Evolutionary conservation across 352 stramenopile genomes (phyloP), one percentile per base, ranked within the genome.

Genomic region (Globisporangium nagaii): DNA sequence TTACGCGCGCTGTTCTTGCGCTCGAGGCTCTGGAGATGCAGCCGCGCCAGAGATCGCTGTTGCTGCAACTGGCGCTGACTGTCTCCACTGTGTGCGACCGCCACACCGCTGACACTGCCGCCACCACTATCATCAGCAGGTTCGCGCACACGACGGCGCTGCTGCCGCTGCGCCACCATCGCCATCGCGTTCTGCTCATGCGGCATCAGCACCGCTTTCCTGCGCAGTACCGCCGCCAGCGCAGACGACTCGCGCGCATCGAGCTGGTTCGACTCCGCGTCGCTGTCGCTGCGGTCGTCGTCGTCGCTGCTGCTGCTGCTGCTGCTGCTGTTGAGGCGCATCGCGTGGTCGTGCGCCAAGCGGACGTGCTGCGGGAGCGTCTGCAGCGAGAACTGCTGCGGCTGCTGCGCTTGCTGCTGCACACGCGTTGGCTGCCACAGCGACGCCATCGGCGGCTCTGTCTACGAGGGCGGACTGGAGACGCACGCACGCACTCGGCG

Each of bases 351-450:
- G 43, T 50, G 43, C 17, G 43, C 43, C 27, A 36, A 20, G 27
- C 42, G 36, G 25, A 56, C 11, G 37, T 46, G 49, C 49, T 56
- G 49, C 28, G 49, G 37, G 8, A 56, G 49, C 19, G 49, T 48
- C 19, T 56, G 49, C 9, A 56, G 49, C 13, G 36, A 36, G 40
- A 27, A 56, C 36, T 56, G 49, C 7, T 47, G 49, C 25, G 24
- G 47, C 17, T 56, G 49, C 0, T 56, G 48, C 13, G 19, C 10
- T 25, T 47, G 22, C 17, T 19, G 31, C 10, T 12, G 37, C 8
- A 12, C n/a, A 17, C 4, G 35, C 35, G 35, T 37, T 17, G 17
- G 37, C 15, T 56, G 48, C 36, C 36, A 42, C 36, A 42, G 36
- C 10, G 27, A 37, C 17, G 17, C n/a, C 43, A 50, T 50, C 35